phyloP scores from a whole-genome alignment of 106 monocot genomes.

The Dendrobium nobile region DNA sequence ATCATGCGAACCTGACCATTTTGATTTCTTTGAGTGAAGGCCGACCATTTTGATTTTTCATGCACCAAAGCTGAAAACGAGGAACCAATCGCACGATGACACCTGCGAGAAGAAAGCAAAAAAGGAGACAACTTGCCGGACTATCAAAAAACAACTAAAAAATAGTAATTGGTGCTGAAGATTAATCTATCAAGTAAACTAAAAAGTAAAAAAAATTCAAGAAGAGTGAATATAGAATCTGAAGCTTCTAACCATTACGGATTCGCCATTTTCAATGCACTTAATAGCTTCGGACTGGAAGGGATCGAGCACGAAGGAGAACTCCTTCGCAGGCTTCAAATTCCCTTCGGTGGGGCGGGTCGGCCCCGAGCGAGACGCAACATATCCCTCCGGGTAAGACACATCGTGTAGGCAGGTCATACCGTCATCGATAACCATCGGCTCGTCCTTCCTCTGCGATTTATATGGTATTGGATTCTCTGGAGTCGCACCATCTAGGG shows the following conservation, averaged over 20 bases:
- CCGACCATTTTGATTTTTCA: too few relatives aligned
- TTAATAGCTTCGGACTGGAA: slow-evolving; percentile 85
- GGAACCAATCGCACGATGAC: too few relatives aligned
- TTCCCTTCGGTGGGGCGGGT: slow-evolving; percentile 2
- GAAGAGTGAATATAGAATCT: background rate
- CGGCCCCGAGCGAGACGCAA: slow-evolving; percentile 7
- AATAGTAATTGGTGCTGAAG: background rate
- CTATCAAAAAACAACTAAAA: background rate
- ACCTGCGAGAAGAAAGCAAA: background rate
- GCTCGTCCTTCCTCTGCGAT: slow-evolving; percentile 3
- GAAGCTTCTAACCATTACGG: slow-evolving; percentile 62
- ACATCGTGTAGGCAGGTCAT: slow-evolving; percentile 81
- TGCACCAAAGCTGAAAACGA: too few relatives aligned
- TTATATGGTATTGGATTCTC: slow-evolving; percentile 14
- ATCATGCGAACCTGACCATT: too few relatives aligned
- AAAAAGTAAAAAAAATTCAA: background rate
- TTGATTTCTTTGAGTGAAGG: too few relatives aligned
- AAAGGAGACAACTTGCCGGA: background rate
- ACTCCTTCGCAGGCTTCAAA: slow-evolving; percentile 64
- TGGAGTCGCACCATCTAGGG: slow-evolving; percentile 9
- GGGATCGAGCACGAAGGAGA: slow-evolving; percentile 73
- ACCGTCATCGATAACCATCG: slow-evolving; percentile 26
- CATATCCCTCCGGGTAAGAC: slow-evolving; percentile 77
- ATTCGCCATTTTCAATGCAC: slow-evolving; percentile 85
- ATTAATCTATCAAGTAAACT: background rate